phyloP scores from a whole-genome alignment of 331 rosid genomes.

The Malus hybrid region DNA sequence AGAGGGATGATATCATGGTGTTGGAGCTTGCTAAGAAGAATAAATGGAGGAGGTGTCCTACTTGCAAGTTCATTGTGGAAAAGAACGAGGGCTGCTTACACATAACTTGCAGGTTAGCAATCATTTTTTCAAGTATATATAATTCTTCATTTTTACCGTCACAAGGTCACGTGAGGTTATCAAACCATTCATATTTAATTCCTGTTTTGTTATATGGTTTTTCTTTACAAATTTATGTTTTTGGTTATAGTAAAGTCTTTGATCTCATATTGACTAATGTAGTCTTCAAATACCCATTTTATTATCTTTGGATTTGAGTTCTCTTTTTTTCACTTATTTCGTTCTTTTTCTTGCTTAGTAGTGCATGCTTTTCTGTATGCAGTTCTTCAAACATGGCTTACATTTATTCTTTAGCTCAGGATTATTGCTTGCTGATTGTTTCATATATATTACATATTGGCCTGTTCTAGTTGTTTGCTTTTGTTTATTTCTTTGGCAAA shows the following conservation, averaged over 20 bases:
- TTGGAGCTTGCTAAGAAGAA: conserved; percentile 9
- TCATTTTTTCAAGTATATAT: conserved; percentile 5
- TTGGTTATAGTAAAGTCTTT: neutral
- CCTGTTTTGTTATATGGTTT: neutral
- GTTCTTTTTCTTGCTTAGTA: no score
- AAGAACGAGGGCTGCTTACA: conserved; percentile 11
- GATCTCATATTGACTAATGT: no score
- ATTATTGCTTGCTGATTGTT: no score
- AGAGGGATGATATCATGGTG: conserved; percentile 29
- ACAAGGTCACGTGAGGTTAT: neutral
- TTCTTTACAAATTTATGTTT: neutral
- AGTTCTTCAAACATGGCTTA: no score
- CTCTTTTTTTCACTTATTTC: no score
- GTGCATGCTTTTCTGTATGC: no score
- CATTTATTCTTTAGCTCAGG: no score
- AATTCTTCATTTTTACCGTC: neutral
- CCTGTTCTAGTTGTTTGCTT: no score
- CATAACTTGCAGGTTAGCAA: conserved; percentile 41
- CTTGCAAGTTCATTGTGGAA: conserved; percentile 22
- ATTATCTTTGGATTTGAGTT: neutral
- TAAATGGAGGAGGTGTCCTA: conserved; percentile 32
- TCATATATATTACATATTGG: no score
- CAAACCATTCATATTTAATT: neutral
- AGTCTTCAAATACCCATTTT: neutral
- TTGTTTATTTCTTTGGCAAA: no score